Base-by-base conservation (phyloP, 441 rosid genomes). In the Oxalis stricta region DNA sequence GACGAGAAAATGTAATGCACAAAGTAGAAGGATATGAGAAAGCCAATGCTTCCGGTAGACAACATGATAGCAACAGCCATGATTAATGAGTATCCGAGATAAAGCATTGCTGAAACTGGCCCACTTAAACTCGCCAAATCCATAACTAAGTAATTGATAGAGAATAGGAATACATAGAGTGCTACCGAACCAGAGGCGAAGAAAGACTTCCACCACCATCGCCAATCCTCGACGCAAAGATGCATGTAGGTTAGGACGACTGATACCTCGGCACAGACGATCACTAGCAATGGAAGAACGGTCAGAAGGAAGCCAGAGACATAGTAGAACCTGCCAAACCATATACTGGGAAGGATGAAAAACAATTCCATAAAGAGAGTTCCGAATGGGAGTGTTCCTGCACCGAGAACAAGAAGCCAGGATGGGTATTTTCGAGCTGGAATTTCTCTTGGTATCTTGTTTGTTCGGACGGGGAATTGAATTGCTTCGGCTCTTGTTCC, bases 121-220 rank as follows among this genome's bases (percentile, higher is more conserved):
- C 96, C 96, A 9, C 96, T 85, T 60, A 91, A 62, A 58, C 96
- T 83, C 77, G 78, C 84, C 17, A 91, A 78, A 57, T 91, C 91
- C 19, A 83, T 80, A 3, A 85, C 82, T 76, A 91, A 58, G 62
- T 91, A 91, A 55, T 91, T 85, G 70, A 85, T 79, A 41, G 98
- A 83, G 72, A 83, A 85, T 0, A 78, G 66, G 60, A 91, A 91
- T 21, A 91, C 84, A 14, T 83, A 91, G 40, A 86, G 64, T 2
- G 96, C 73, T 3, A 83, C 98, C 11, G 94, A 85, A 29, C 94
- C 98, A 7, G 98, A 85, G 10, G 98, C 94, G 36, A 58, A 91
- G 77, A 91, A 91, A 5, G 98, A 75, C 75, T 91, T 91, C 98
- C 96, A 91, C 98, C 98, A 85, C 96, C 98, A 91, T 41, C 72